Conservation (phyloP, 352 stramenopile genomes). For the Globisporangium emineosum region DNA sequence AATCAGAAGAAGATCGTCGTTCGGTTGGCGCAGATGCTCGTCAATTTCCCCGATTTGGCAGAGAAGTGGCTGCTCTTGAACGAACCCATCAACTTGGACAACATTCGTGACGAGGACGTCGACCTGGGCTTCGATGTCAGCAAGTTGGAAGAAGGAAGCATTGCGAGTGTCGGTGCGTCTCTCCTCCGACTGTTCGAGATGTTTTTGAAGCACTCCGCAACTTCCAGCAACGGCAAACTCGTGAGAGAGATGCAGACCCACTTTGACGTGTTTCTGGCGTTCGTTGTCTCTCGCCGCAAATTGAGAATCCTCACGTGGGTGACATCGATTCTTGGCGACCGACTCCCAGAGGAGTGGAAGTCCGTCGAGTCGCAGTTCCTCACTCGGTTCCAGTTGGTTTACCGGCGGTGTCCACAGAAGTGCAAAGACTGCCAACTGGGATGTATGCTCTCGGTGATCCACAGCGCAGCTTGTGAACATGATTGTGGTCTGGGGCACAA, state of each 20-base stretch:
- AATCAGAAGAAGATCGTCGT: neutral
- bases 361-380: conserved; percentile 42
- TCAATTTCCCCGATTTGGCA: conserved; percentile 25
- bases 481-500: conserved; percentile 51
- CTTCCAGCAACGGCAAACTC: conserved; percentile 18
- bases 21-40: conserved; percentile 16
- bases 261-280: conserved; percentile 59
- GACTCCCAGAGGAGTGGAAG: conserved; percentile 44
- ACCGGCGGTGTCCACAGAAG: conserved; percentile 51
- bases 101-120: conserved; percentile 33
- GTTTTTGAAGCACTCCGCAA: conserved; percentile 21
- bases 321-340: conserved; percentile 31
- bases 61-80: conserved; percentile 32
- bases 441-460: conserved; percentile 54
- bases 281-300: conserved; percentile 51
- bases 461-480: conserved; percentile 32
- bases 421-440: conserved; percentile 51
- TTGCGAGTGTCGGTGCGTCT: neutral
- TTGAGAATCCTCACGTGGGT: conserved; percentile 41
- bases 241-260: conserved; percentile 25
- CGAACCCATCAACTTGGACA: conserved; percentile 20
- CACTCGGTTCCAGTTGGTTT: conserved; percentile 39
- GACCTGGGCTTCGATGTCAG: conserved; percentile 42
- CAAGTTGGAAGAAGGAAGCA: conserved; percentile 13
- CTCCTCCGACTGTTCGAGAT: conserved; percentile 21